These are phyloP conservation scores for Erodium maritimum DNA, from an alignment of 345 rosid genomes.

Conservation along the genomic window DNA sequence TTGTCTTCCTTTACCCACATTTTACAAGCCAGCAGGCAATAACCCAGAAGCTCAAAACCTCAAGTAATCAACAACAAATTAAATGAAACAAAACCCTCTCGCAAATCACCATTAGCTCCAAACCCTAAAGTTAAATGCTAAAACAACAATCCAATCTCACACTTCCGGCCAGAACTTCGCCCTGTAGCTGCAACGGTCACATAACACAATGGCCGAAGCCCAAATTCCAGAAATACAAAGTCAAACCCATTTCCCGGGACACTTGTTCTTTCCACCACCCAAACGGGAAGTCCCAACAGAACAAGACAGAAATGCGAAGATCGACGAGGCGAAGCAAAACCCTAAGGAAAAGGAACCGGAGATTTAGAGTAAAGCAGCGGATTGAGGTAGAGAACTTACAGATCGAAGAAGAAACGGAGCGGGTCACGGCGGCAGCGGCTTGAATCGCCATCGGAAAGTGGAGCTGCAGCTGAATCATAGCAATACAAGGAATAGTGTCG, in stretches of 20 bases:
- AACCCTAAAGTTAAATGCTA: background rate
- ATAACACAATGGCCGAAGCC: background rate
- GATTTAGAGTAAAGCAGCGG: background rate
- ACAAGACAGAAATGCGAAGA: background rate
- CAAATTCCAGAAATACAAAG: background rate
- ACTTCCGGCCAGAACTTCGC: background rate
- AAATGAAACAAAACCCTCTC: background rate
- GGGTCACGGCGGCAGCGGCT: background rate
- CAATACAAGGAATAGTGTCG: background rate
- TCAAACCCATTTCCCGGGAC: background rate
- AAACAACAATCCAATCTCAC: background rate
- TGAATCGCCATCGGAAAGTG: background rate
- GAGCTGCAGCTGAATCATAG: background rate
- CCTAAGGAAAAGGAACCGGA: background rate
- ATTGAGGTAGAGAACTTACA: background rate
- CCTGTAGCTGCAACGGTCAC: too few relatives aligned
- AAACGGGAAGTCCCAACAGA: background rate
- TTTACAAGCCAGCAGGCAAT: background rate
- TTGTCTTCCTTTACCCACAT: background rate
- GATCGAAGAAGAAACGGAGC: background rate
- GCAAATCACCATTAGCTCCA: background rate
- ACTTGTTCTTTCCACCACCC: background rate
- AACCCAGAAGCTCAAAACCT: background rate
- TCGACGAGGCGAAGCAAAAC: background rate
- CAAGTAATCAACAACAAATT: too few relatives aligned